A percentile compares a stretch with the other conserved stretches of the same genome.
phyloP scores from a whole-genome alignment of 768 basidiomycete genomes.

The Gloeostereum incarnatum region DNA sequence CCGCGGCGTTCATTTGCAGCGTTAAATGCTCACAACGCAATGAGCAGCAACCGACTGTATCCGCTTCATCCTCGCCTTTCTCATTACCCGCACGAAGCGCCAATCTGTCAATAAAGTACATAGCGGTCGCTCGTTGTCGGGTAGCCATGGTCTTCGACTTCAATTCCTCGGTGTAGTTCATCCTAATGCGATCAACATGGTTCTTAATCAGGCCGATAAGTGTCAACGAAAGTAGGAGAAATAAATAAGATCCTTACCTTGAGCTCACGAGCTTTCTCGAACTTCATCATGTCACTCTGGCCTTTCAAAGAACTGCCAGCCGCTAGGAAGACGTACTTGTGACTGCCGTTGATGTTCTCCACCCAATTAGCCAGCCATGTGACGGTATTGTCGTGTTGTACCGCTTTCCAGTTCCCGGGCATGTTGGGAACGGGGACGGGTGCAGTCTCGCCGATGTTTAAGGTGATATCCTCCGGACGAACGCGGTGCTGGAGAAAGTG shows the following conservation, averaged over 20 bases:
- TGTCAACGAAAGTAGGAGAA: slow-evolving; percentile 3
- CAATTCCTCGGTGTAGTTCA: slow-evolving; percentile 79
- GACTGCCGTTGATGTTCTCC: slow-evolving; percentile 92
- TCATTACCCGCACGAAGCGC: slow-evolving; percentile 99
- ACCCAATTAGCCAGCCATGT: slow-evolving; percentile 99
- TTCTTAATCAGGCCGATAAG: slow-evolving; percentile 45
- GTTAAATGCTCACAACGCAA: slow-evolving; percentile 96
- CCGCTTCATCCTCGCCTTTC: slow-evolving; percentile 98
- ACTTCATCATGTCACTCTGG: slow-evolving; percentile 95
- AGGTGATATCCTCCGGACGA: slow-evolving; percentile 87
- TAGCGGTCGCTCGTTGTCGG: slow-evolving; percentile 95
- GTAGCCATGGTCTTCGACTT: slow-evolving; percentile 90
- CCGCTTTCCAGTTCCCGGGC: slow-evolving; percentile 83
- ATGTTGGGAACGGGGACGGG: slow-evolving; percentile 83
- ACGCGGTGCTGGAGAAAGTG: slow-evolving; percentile 58
- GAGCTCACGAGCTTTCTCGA: slow-evolving; percentile 94
- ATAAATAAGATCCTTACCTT: slow-evolving; percentile 46
- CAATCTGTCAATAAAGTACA: slow-evolving; percentile 97
- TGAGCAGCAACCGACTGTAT: slow-evolving; percentile 98
- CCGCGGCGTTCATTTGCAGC: too few relatives aligned
- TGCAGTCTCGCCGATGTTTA: slow-evolving; percentile 81
- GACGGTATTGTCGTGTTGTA: slow-evolving; percentile 90
- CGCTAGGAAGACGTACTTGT: slow-evolving; percentile 97
- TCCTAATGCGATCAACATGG: slow-evolving; percentile 84
- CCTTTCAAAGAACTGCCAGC: slow-evolving; percentile 98